These are phyloP conservation scores for Reutealis trisperma DNA, from an alignment of 345 rosid genomes.

Conservation along the genomic window DNA sequence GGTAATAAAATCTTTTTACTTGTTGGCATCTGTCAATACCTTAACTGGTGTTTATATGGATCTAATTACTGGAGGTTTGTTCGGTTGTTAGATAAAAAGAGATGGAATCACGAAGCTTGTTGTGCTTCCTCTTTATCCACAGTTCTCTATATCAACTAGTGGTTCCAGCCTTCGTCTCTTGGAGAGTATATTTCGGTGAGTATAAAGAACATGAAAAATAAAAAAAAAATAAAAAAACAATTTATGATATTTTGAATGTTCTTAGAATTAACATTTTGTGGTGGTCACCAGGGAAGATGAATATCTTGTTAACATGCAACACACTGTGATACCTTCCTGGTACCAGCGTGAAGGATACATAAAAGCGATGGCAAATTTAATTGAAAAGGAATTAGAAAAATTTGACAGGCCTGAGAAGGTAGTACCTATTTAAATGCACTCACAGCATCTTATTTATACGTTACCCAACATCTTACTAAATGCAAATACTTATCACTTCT, in stretches of 20 bases:
- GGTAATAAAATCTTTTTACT: conserved; percentile 7
- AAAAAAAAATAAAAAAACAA: neutral
- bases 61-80: conserved; percentile 1
- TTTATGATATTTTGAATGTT: neutral
- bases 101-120: conserved; percentile 93
- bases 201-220: conserved; percentile 4
- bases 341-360: conserved; percentile 98
- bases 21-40: neutral
- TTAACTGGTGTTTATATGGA: neutral
- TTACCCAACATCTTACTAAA: too few species aligned
- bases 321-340: conserved; percentile 99
- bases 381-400: conserved; percentile 66
- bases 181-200: conserved; percentile 89
- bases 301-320: conserved; percentile 97
- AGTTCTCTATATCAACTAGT: conserved; percentile 97
- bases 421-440: conserved; percentile 11
- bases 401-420: conserved; percentile 79
- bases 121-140: conserved; percentile 98
- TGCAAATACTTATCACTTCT: too few species aligned
- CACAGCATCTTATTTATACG: neutral
- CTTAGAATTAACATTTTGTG: conserved; percentile 24
- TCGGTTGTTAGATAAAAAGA: conserved; percentile 63
- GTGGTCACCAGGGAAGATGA: conserved; percentile 78
- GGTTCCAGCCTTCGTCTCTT: conserved; percentile 98
- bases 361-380: conserved; percentile 80